phyloP scores from a whole-genome alignment of 2,329 filamentous ascomycete species.

The Fusarium sp. region DNA sequence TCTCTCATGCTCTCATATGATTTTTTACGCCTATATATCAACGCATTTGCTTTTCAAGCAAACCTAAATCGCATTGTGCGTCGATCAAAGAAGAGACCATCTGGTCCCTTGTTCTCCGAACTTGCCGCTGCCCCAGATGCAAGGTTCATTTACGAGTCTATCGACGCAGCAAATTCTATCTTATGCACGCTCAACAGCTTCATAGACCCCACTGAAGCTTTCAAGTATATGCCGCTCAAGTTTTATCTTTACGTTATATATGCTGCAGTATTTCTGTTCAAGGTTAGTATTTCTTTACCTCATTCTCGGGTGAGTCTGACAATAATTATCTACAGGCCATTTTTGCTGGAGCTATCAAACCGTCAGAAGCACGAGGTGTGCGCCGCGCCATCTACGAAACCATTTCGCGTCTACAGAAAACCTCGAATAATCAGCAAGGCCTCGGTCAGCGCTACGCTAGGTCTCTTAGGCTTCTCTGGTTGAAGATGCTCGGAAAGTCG shows the following conservation, averaged over 20 bases:
- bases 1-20: constrained; percentile 77
- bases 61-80: constrained; percentile 63
- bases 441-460: constrained; percentile 70
- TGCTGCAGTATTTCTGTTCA: constrained; percentile 72
- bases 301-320: background rate
- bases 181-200: constrained; percentile 68
- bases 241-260: constrained; percentile 73
- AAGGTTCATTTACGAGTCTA: constrained; percentile 72
- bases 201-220: constrained; percentile 65
- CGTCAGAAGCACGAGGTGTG: constrained; percentile 63
- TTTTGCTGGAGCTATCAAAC: constrained; percentile 65
- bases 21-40: constrained; percentile 77
- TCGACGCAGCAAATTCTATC: constrained; percentile 71
- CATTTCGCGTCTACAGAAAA: constrained; percentile 67
- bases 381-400: constrained; percentile 67
- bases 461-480: constrained; percentile 69
- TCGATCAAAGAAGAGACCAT: constrained; percentile 45
- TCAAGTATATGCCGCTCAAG: constrained; percentile 71
- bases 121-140: constrained; percentile 70
- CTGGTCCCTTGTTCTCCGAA: constrained; percentile 57
- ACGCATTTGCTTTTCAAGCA: constrained; percentile 80
- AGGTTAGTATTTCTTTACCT: constrained; percentile 51
- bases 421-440: constrained; percentile 66
- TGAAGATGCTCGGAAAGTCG: constrained; percentile 46
- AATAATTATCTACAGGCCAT: background rate